Evolutionary conservation across 768 basidiomycete genomes (phyloP).

Genomic region (Tricholoma furcatifolium): DNA sequence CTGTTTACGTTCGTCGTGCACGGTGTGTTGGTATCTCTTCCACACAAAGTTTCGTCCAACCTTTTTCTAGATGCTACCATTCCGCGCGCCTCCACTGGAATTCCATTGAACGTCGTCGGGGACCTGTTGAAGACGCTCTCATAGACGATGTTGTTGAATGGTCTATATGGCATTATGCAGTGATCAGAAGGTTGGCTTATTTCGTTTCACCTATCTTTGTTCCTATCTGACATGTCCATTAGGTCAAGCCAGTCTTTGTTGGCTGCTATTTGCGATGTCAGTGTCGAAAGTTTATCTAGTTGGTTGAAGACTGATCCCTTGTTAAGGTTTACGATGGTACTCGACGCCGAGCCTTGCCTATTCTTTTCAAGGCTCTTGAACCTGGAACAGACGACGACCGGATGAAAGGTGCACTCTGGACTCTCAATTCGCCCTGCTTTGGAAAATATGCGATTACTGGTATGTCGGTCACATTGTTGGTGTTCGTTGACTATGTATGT

Average conservation of each 20-base stretch:
- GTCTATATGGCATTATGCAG: constrained; percentile 76
- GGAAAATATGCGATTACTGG: constrained; percentile 55
- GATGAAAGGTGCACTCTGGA: constrained; percentile 92
- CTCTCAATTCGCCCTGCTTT: constrained; percentile 62
- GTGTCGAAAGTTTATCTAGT: constrained; percentile 8
- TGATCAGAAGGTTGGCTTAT: constrained; percentile 42
- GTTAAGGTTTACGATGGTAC: constrained; percentile 67
- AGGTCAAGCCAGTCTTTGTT: constrained; percentile 50
- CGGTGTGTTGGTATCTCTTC: constrained; percentile 35
- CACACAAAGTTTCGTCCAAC: constrained; percentile 2
- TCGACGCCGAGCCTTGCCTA: constrained; percentile 58
- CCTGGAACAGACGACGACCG: constrained; percentile 80
- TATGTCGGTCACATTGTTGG: constrained; percentile 19
- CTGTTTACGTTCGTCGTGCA: constrained; percentile 64
- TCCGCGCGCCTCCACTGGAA: constrained; percentile 71
- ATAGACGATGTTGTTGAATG: constrained; percentile 74
- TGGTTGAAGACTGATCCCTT: neutral
- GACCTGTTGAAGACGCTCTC: constrained; percentile 55
- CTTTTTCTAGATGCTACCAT: constrained; percentile 52
- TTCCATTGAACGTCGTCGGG: constrained; percentile 64
- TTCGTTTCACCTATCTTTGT: neutral
- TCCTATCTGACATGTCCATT: constrained; percentile 17
- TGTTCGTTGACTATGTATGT: neutral
- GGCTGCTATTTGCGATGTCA: constrained; percentile 50
- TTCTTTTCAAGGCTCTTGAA: constrained; percentile 54